Conservation (phyloP, 192 early-diverging fungal genomes). For the Entomortierella parvispora region DNA sequence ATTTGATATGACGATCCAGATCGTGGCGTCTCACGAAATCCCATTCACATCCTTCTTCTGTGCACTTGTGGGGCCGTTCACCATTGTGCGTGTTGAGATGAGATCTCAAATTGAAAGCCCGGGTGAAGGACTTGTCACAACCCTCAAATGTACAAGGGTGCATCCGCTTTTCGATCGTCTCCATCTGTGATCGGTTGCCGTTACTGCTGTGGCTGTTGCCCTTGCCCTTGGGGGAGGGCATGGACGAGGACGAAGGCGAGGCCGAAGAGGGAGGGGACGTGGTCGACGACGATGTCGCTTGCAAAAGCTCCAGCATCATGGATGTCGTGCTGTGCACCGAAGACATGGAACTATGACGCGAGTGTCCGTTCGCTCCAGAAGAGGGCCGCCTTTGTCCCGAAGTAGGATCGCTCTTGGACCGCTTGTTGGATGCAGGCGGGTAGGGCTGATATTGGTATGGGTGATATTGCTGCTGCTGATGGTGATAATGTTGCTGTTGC, state of each 20-base stretch:
- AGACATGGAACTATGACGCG: slow-evolving; percentile 41
- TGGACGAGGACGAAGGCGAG: slow-evolving; percentile 5
- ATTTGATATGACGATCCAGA: slow-evolving; percentile 74
- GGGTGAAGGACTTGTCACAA: slow-evolving; percentile 85
- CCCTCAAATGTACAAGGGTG: slow-evolving; percentile 53
- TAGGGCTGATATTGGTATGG: background rate
- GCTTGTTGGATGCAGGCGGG: background rate
- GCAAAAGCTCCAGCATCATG: background rate
- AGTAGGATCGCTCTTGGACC: too few species aligned
- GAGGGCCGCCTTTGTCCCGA: background rate
- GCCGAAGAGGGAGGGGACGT: slow-evolving; percentile 14
- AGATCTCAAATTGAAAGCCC: slow-evolving; percentile 87
- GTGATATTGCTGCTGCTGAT: background rate
- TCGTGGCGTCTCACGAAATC: slow-evolving; percentile 85
- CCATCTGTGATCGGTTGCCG: slow-evolving; percentile 6
- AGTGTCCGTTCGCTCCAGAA: slow-evolving; percentile 1
- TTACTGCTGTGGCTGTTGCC: background rate
- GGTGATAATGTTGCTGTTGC: background rate
- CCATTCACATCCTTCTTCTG: slow-evolving; percentile 68
- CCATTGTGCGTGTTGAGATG: slow-evolving; percentile 84
- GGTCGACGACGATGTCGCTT: background rate
- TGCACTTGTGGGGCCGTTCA: slow-evolving; percentile 75
- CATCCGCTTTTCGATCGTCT: slow-evolving; percentile 49
- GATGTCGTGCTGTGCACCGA: slow-evolving; percentile 34
- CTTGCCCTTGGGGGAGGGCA: background rate